Base-by-base conservation (phyloP, 1,139 yeast species). In the Yamadazyma conglobata region DNA sequence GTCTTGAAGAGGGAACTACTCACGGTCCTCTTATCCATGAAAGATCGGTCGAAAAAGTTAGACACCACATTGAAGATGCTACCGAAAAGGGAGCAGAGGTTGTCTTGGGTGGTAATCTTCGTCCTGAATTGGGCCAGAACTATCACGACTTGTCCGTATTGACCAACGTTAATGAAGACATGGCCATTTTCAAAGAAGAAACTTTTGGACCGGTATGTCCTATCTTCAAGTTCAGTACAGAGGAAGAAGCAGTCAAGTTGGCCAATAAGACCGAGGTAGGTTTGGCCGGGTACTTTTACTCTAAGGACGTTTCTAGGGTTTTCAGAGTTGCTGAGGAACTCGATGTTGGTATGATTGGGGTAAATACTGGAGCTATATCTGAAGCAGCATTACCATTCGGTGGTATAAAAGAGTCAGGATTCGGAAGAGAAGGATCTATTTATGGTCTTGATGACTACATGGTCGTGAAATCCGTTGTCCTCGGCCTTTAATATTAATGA, bases 171-270 rank as follows among this genome's bases (percentile, higher is more conserved):
- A 74, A 85, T 30, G 58, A 66, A 6, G 71, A 71, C 23, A 84
- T 87, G 71, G 51, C 58, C 34, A 82, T 87, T 15, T 65, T 77
- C 36, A 50, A 60, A 19, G 93, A 86, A 46, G 96, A 88, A 60
- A 86, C 94, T 2, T 88, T 88, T 54, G 96, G 96, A 9, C 96
- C 96, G 4, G 66, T 88, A 27, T 93, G 91, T 32, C 91, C 93
- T 1, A 58, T 88, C 24, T 71, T 83, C 42, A 71, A 74, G 39
- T 81, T 87, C 54, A 62, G 66, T 10, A 58, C 75, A 16, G 79
- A 77, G 30, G 84, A 81, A 34, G 86, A 86, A 49, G 96, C 79
- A 9, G 56, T 88, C 21, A 58, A 56, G 18, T 57, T 69, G 46
- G 93, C 95, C 18, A 88, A 88, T 56, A 72, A 73, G 42, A 74